phyloP scores from a whole-genome alignment of 2,329 filamentous ascomycete genomes.

The Sporothrix brasiliensis region DNA sequence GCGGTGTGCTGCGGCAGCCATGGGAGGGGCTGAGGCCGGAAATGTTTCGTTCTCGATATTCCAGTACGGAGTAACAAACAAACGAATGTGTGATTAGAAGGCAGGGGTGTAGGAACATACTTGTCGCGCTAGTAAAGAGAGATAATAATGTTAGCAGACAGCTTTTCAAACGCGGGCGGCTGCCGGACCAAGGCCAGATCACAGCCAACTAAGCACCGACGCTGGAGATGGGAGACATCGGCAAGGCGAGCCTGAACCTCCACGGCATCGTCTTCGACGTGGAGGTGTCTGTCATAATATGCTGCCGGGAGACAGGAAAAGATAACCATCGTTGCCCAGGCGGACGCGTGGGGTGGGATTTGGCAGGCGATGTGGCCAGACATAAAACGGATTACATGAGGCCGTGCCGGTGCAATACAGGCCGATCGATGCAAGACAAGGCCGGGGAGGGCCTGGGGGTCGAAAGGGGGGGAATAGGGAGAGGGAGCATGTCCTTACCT shows the following conservation, averaged over 20 bases:
- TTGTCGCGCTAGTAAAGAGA: slow-evolving; percentile 26
- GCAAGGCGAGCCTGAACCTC: not conserved
- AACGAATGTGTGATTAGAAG: not conserved
- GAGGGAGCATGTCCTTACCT: slow-evolving; percentile 30
- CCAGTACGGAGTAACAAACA: not conserved
- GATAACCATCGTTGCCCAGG: not conserved
- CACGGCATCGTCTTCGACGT: not conserved
- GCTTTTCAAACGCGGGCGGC: not conserved
- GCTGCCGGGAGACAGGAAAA: not conserved
- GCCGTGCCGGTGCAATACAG: slow-evolving; percentile 8
- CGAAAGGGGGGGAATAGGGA: not conserved
- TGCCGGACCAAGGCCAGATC: not conserved
- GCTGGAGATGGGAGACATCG: not conserved
- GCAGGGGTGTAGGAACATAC: slow-evolving; percentile 15
- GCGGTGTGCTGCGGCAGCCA: not conserved
- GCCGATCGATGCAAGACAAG: not conserved
- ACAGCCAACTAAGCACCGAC: not conserved
- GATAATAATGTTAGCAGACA: slow-evolving; percentile 20
- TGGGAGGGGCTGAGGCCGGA: not conserved
- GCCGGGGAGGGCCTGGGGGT: not conserved
- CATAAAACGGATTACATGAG: not conserved
- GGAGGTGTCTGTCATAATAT: not conserved
- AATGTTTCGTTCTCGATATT: not conserved
- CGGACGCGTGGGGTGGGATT: slow-evolving; percentile 6
- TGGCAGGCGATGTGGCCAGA: not conserved